Conservation (phyloP, 768 basidiomycete genomes). For the Piloderma croceum region DNA sequence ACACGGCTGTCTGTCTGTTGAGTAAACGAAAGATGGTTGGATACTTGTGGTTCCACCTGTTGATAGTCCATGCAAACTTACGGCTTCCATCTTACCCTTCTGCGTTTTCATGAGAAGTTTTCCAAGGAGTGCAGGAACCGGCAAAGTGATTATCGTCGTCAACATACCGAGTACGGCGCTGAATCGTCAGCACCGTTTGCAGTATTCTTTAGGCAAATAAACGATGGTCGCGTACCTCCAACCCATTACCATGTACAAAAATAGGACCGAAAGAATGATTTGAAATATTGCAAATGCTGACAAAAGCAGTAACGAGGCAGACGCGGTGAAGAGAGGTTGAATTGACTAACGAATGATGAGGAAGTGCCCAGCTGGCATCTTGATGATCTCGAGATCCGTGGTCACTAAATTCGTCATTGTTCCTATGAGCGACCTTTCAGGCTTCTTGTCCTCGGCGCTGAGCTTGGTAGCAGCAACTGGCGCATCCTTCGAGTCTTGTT, state of each 20-base stretch:
- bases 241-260: constrained; percentile 42
- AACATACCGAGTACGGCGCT: constrained; percentile 56
- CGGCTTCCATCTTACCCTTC: constrained; percentile 41
- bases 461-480: too few species aligned
- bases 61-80: constrained; percentile 20
- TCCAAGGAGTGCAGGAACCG: constrained; percentile 52
- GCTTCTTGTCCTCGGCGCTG: too few species aligned
- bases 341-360: too few species aligned
- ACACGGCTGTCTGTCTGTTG: constrained; percentile 56
- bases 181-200: constrained; percentile 1
- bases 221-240: constrained; percentile 37
- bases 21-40: constrained; percentile 45
- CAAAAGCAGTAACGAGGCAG: constrained; percentile 14
- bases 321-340: not conserved
- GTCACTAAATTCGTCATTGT: too few species aligned
- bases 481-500: too few species aligned
- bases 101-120: constrained; percentile 45
- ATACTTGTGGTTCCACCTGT: constrained; percentile 14
- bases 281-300: constrained; percentile 39
- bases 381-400: too few species aligned
- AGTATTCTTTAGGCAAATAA: constrained; percentile 2
- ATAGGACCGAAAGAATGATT: constrained; percentile 32
- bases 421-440: too few species aligned
- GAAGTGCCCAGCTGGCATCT: too few species aligned
- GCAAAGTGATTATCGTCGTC: constrained; percentile 45